Percentiles rank a stretch among this genome's conserved stretches.
Evolutionary conservation across 2,329 filamentous ascomycete species (phyloP).

Genomic region (Amauroascus niger): DNA sequence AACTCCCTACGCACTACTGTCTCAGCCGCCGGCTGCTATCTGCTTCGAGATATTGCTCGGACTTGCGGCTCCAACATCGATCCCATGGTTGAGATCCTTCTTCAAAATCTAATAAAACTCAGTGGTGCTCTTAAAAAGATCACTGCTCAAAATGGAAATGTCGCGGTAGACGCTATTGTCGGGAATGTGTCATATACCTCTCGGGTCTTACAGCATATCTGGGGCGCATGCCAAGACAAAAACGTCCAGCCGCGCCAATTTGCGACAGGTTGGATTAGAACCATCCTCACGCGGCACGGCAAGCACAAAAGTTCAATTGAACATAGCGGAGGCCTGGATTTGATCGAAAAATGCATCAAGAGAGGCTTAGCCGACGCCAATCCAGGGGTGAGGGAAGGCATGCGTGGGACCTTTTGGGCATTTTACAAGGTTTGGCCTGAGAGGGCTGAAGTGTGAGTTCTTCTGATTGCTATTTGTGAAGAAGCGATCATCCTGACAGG

Average conservation of each 20-base stretch:
- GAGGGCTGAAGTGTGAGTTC: constrained; percentile 59
- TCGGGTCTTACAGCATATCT: constrained; percentile 78
- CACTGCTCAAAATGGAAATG: constrained; percentile 69
- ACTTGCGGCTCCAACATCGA: constrained; percentile 71
- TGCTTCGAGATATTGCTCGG: constrained; percentile 75
- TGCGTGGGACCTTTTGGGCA: constrained; percentile 76
- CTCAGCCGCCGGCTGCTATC: constrained; percentile 71
- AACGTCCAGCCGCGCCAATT: constrained; percentile 78
- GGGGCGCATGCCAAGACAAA: constrained; percentile 77
- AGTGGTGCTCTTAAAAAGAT: constrained; percentile 90
- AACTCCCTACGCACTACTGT: constrained; percentile 81
- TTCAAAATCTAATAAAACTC: constrained; percentile 83
- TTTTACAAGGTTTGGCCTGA: constrained; percentile 70
- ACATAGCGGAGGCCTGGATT: constrained; percentile 69
- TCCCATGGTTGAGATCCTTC: constrained; percentile 76
- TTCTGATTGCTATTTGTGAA: too few species aligned
- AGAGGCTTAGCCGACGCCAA: constrained; percentile 85
- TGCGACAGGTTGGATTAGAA: constrained; percentile 73
- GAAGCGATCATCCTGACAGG: neutral
- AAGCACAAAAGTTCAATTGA: constrained; percentile 73
- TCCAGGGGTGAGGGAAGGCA: constrained; percentile 77
- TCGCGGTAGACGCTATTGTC: constrained; percentile 70
- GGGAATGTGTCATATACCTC: constrained; percentile 67
- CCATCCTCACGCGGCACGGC: constrained; percentile 64
- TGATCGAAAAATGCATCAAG: constrained; percentile 79